Evolutionary conservation across 345 rosid species (phyloP), one percentile per base, ranked within the genome.

Genomic region (Brassica carinata): DNA sequence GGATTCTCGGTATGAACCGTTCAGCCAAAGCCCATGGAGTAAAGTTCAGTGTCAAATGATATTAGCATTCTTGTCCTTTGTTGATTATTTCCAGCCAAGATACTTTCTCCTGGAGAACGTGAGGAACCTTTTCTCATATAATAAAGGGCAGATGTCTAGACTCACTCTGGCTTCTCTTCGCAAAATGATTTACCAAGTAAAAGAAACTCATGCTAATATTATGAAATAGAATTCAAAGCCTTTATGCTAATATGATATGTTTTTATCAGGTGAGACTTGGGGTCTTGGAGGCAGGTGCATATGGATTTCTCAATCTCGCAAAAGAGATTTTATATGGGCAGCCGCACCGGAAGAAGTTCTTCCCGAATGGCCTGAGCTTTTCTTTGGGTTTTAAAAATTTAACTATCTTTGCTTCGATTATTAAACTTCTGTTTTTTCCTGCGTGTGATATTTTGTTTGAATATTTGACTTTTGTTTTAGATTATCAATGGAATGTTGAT

Each of bases 291-390:
- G 99, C 99, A 66, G 99, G 99, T 70, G 87, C 97, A 29, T 95
- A 68, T 82, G 98, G 34, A 90, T 95, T 66, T 84, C 98, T 29
- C 99, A 95, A 73, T 90, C 99, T 2, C 84, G 99, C 40, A 95
- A 93, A 83, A 87, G 97, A 8, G 97, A 90, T 73, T 91, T 95
- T 63, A 91, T 94, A 73, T 94, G 95, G 98, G 98, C 98, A 67
- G 97, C 98, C 34, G 85, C 98, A 15, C 97, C 99, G 17, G 97
- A 84, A 13, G 96, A 87, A 78, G 67, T 81, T 40, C 94, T 95
- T 31, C 99, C 99, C 5, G 98, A 95, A 78, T 95, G 99, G 98
- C 99, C 99, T 7, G 98, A 95, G 83, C 97, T n/a, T n/a, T n/a
- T n/a, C n/a, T n/a, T n/a, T n/a, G n/a, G n/a, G n/a, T n/a, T n/a